A percentile compares a stretch with the other conserved stretches of the same genome.
These are phyloP conservation scores for Cryptosporidium baileyi DNA, from an alignment of 169 alveolate species.

Conservation along the genomic window DNA sequence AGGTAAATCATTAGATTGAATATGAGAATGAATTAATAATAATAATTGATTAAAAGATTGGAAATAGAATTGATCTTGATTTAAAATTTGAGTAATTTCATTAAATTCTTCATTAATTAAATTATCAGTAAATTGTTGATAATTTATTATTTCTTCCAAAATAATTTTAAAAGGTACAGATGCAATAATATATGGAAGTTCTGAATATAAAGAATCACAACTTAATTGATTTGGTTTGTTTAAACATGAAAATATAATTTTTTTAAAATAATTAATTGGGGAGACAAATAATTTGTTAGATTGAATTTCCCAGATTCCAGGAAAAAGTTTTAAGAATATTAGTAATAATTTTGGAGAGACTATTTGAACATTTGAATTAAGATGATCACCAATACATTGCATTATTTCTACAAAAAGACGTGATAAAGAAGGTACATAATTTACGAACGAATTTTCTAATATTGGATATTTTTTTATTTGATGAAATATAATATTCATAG, in stretches of 20 bases:
- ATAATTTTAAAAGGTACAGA: slow-evolving; percentile 8
- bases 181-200: background rate
- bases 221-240: slow-evolving; percentile 25
- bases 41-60: background rate
- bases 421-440: background rate
- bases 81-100: background rate
- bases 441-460: background rate
- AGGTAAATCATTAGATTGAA: background rate
- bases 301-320: slow-evolving; percentile 5
- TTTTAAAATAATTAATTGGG: slow-evolving; percentile 5
- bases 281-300: background rate
- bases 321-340: slow-evolving; percentile 7
- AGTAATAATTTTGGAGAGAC: slow-evolving; percentile 9
- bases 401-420: background rate
- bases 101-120: background rate
- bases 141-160: background rate
- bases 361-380: slow-evolving; percentile 29
- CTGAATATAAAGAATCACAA: background rate
- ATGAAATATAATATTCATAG: background rate
- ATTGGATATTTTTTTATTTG: background rate
- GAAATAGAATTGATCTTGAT: background rate
- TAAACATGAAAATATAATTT: background rate
- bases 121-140: background rate
- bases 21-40: background rate
- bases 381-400: slow-evolving; percentile 1